phyloP scores from a whole-genome alignment of 2,329 filamentous ascomycete species.

The Trichoderma endophyticum region DNA sequence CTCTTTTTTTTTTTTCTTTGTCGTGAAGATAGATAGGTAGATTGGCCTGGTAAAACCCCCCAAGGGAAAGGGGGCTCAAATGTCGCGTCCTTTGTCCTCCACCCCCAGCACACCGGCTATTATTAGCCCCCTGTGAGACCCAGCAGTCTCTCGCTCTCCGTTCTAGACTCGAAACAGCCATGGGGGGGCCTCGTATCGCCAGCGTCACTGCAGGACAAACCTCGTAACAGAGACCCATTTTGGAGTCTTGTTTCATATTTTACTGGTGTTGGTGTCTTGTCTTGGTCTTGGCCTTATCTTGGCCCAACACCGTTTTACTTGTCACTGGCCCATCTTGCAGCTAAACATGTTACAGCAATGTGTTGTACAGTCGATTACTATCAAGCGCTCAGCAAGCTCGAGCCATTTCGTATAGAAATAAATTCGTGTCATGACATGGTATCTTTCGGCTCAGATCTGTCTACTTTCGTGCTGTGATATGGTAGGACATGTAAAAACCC shows the following conservation, averaged over 20 bases:
- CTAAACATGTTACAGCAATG: not conserved
- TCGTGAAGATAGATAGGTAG: not conserved
- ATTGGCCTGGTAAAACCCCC: not conserved
- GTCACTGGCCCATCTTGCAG: not conserved
- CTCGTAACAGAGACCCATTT: not conserved
- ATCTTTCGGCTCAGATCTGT: constrained; percentile 15
- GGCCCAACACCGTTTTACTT: not conserved
- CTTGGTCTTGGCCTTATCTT: not conserved
- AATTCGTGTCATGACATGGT: constrained; percentile 8
- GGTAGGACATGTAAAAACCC: not conserved
- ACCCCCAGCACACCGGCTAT: not conserved
- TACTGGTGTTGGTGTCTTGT: not conserved
- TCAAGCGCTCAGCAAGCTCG: not conserved
- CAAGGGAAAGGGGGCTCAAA: not conserved
- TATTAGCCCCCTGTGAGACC: constrained; percentile 10
- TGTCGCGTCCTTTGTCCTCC: not conserved
- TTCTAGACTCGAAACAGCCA: constrained; percentile 13
- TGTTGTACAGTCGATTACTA: constrained; percentile 4
- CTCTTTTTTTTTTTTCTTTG: not conserved
- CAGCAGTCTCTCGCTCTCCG: not conserved
- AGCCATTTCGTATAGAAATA: not conserved
- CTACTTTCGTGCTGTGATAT: constrained; percentile 8
- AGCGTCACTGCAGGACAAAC: not conserved
- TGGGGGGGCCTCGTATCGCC: constrained; percentile 5
- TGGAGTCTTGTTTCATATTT: not conserved